Percentiles rank a stretch among this genome's conserved stretches.
phyloP scores from a whole-genome alignment of 2,329 filamentous ascomycete species.

The Chrysosphaeria jannelii region DNA sequence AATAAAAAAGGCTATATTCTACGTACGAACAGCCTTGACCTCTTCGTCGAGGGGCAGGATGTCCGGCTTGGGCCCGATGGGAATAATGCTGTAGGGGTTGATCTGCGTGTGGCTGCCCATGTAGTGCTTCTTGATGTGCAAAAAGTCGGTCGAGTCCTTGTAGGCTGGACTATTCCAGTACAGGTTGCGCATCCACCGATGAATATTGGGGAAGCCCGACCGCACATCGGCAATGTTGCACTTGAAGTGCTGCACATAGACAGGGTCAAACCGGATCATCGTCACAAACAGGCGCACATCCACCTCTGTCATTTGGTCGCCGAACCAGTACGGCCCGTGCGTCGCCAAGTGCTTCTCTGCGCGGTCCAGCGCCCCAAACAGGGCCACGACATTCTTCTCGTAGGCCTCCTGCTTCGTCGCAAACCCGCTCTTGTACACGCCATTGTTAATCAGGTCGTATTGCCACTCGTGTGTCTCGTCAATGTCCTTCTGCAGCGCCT shows the following conservation, averaged over 20 bases:
- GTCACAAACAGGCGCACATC: constrained; percentile 52
- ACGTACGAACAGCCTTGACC: constrained; percentile 22
- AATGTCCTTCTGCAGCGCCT: constrained; percentile 31
- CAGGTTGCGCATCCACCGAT: constrained; percentile 52
- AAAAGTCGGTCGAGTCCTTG: constrained; percentile 57
- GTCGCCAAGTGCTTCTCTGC: constrained; percentile 36
- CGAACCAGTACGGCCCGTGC: constrained; percentile 42
- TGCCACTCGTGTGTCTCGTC: constrained; percentile 57
- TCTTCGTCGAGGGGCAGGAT: constrained; percentile 54
- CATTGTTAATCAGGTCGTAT: constrained; percentile 43
- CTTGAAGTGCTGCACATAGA: constrained; percentile 72
- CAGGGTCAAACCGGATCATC: constrained; percentile 41
- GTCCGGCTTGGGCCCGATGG: constrained; percentile 57
- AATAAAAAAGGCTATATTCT: neutral
- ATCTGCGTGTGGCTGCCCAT: constrained; percentile 32
- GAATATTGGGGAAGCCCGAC: constrained; percentile 50
- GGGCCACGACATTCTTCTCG: constrained; percentile 33
- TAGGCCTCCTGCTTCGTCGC: constrained; percentile 64
- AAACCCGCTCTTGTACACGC: constrained; percentile 52
- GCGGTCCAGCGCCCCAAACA: constrained; percentile 52
- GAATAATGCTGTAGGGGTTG: constrained; percentile 45
- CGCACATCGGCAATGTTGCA: constrained; percentile 69
- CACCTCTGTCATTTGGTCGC: constrained; percentile 45
- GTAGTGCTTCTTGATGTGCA: constrained; percentile 72
- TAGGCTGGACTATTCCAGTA: constrained; percentile 70